phyloP scores from a whole-genome alignment of 2,329 filamentous ascomycete species.

The Diaporthe nobilis region DNA sequence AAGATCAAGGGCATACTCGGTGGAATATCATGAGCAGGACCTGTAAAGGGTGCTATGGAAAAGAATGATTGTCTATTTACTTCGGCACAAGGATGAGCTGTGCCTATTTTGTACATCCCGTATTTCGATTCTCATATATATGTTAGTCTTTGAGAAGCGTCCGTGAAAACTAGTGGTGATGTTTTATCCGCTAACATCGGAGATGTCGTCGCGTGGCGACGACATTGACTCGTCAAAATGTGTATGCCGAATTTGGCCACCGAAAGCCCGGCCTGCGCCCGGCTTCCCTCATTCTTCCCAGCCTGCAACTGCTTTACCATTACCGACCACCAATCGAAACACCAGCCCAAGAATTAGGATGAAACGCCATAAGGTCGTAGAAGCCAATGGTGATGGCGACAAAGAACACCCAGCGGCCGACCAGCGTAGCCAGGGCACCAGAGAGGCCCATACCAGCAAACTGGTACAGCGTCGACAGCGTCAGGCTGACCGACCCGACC shows the following conservation, averaged over 20 bases:
- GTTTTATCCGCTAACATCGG: neutral
- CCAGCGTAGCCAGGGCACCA: constrained; percentile 9
- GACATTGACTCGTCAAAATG: neutral
- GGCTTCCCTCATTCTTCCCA: neutral
- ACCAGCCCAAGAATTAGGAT: constrained; percentile 32
- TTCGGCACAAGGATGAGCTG: neutral
- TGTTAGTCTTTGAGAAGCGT: neutral
- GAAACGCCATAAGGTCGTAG: constrained; percentile 30
- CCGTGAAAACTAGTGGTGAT: neutral
- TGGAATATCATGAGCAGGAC: neutral
- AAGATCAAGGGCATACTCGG: neutral
- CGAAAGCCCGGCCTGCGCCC: neutral
- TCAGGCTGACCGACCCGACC: constrained; percentile 13
- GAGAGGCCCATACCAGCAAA: constrained; percentile 4
- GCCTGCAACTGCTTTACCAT: neutral
- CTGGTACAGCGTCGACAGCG: constrained; percentile 26
- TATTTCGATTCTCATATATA: neutral
- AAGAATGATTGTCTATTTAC: neutral
- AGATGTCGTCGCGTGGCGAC: neutral
- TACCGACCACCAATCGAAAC: constrained; percentile 11
- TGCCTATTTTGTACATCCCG: neutral
- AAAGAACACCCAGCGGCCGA: constrained; percentile 29
- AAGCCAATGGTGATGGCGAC: constrained; percentile 13
- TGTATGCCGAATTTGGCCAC: neutral
- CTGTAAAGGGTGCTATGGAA: neutral